Percentiles rank a stretch among this genome's conserved stretches.
phyloP scores from a whole-genome alignment of 768 basidiomycete genomes.

The Termitomyces sp. region DNA sequence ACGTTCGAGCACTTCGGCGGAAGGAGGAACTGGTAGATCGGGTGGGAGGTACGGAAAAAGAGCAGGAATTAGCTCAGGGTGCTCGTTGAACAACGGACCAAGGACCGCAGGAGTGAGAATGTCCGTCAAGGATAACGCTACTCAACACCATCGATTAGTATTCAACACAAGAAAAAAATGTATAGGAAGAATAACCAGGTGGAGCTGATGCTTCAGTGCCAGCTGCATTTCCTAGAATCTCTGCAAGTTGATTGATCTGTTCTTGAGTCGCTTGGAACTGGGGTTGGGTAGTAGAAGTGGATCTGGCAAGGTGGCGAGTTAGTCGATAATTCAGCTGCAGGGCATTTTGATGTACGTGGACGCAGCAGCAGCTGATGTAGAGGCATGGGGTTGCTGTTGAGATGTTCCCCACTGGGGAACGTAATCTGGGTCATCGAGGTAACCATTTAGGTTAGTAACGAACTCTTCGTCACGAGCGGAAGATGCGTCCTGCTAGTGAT shows the following conservation, averaged over 20 bases:
- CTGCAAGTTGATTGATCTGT: constrained; percentile 60
- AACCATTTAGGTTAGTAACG: constrained; percentile 64
- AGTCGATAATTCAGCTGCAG: not conserved
- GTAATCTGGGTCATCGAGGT: constrained; percentile 65
- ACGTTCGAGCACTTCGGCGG: constrained; percentile 64
- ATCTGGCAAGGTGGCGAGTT: not conserved
- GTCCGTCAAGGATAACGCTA: constrained; percentile 69
- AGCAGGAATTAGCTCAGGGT: constrained; percentile 64
- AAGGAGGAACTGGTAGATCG: constrained; percentile 68
- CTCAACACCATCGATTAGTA: not conserved
- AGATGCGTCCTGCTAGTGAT: constrained; percentile 57
- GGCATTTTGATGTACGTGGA: constrained; percentile 29
- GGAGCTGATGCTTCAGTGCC: constrained; percentile 25
- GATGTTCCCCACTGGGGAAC: constrained; percentile 55
- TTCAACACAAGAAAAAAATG: not conserved
- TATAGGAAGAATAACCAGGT: constrained; percentile 26
- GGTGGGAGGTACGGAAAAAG: constrained; percentile 83
- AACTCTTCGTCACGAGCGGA: constrained; percentile 69
- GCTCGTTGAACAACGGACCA: constrained; percentile 63
- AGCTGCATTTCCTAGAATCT: constrained; percentile 47
- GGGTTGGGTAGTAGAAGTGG: constrained; percentile 16
- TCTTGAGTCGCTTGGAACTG: constrained; percentile 52
- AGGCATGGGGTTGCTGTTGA: constrained; percentile 36
- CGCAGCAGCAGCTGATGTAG: constrained; percentile 39
- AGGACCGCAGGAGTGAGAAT: constrained; percentile 75